Percentiles rank a stretch among this genome's conserved stretches.
phyloP scores from a whole-genome alignment of 208 protist genomes.

The Willaertia magna region DNA sequence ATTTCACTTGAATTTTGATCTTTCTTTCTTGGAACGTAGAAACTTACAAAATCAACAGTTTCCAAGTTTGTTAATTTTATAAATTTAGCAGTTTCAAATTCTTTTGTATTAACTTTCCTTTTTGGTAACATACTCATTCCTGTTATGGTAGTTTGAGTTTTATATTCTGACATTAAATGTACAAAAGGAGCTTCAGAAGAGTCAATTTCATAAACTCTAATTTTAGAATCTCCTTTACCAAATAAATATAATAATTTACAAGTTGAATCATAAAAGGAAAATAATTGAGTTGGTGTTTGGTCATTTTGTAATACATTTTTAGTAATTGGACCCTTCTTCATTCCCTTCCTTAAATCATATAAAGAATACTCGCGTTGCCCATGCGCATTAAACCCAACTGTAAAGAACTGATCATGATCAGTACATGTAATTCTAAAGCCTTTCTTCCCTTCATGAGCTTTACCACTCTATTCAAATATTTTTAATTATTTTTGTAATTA shows the following conservation, averaged over 20 bases:
- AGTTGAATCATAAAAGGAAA: neutral
- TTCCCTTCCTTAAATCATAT: neutral
- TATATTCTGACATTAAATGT: neutral
- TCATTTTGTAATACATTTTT: neutral
- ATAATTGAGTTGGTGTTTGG: neutral
- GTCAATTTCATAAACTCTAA: neutral
- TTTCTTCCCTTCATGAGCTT: constrained; percentile 8
- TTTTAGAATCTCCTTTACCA: neutral
- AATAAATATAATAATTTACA: neutral
- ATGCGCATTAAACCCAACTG: neutral
- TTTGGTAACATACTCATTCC: neutral
- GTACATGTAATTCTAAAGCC: neutral
- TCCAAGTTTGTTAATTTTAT: neutral
- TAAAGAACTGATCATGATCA: neutral
- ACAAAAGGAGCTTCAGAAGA: neutral
- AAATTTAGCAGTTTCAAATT: neutral
- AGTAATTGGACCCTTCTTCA: neutral
- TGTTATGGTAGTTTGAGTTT: neutral
- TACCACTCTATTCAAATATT: neutral
- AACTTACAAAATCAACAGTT: neutral
- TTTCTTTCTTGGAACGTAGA: constrained; percentile 1
- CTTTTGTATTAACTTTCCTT: neutral
- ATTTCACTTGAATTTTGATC: neutral
- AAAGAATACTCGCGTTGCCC: neutral
- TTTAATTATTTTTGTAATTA: neutral